Conservation (phyloP, 2,329 filamentous ascomycete species). For the Trichophyton rubrum region DNA sequence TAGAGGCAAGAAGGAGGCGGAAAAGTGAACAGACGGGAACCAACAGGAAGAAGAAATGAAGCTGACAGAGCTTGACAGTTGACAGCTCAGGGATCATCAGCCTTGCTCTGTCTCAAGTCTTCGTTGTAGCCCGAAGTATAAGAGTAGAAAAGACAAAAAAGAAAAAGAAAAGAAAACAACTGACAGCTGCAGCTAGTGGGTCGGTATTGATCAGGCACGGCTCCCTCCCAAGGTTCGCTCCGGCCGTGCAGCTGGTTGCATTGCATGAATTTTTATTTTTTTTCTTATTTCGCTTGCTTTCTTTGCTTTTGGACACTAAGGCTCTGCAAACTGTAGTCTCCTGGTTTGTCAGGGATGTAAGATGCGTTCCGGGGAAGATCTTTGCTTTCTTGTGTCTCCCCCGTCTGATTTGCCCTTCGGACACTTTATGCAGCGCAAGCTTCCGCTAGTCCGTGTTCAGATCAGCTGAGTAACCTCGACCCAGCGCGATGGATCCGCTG, state of each 20-base stretch:
- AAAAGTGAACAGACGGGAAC: not conserved
- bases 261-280: too few relatives aligned
- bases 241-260: not conserved
- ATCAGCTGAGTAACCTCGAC: slow-evolving; percentile 29
- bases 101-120: not conserved
- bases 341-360: not conserved
- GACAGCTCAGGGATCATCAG: slow-evolving; percentile 5
- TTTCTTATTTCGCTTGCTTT: too few relatives aligned
- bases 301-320: too few relatives aligned
- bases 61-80: not conserved
- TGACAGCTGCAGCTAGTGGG: not conserved
- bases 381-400: too few relatives aligned
- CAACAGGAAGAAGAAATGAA: not conserved
- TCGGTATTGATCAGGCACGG: slow-evolving; percentile 3
- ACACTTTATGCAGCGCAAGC: slow-evolving; percentile 8
- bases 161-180: not conserved
- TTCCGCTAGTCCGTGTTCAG: slow-evolving; percentile 13
- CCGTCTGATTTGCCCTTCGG: slow-evolving; percentile 10
- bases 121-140: too few relatives aligned
- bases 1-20: not conserved
- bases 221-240: not conserved
- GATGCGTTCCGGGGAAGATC: too few relatives aligned
- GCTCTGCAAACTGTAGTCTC: too few relatives aligned
- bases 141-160: too few relatives aligned
- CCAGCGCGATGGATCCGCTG: slow-evolving; percentile 22